phyloP scores from a whole-genome alignment of 768 basidiomycete species.

The Lenzites betulinus region DNA sequence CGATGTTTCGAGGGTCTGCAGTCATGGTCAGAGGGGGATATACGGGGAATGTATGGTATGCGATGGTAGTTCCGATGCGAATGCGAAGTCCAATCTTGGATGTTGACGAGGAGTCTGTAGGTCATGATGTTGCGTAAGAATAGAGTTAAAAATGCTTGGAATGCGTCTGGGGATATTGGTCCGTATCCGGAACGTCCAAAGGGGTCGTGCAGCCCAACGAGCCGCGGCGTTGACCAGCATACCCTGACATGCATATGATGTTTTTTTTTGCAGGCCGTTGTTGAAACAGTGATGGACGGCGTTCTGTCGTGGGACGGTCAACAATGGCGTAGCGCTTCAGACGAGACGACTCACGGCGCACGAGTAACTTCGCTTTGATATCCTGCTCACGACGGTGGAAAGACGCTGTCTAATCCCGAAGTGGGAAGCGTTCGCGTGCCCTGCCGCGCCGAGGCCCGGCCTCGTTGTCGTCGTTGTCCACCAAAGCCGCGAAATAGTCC shows the following conservation, averaged over 20 bases:
- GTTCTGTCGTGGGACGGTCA: too few species aligned
- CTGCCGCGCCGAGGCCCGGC: constrained; percentile 12
- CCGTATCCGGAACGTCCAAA: constrained; percentile 5
- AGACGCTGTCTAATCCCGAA: not conserved
- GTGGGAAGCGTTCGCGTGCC: constrained; percentile 6
- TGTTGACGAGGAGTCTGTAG: not conserved
- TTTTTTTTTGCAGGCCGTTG: not conserved
- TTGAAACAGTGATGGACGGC: not conserved
- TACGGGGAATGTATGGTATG: constrained; percentile 13
- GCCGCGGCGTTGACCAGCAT: not conserved
- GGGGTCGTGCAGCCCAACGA: not conserved
- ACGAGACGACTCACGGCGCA: not conserved
- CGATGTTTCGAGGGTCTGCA: not conserved
- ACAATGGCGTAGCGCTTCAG: too few species aligned
- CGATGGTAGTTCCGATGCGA: not conserved
- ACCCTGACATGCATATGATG: not conserved
- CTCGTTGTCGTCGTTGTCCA: not conserved
- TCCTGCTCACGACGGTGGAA: not conserved
- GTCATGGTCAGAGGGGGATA: not conserved
- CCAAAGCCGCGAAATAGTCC: not conserved
- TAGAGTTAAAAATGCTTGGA: not conserved
- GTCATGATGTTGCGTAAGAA: not conserved
- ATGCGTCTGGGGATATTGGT: not conserved
- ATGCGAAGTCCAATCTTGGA: constrained; percentile 5
- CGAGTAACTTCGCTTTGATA: not conserved